Base-by-base conservation (phyloP, 345 rosid species). In the Jatropha curcas region DNA sequence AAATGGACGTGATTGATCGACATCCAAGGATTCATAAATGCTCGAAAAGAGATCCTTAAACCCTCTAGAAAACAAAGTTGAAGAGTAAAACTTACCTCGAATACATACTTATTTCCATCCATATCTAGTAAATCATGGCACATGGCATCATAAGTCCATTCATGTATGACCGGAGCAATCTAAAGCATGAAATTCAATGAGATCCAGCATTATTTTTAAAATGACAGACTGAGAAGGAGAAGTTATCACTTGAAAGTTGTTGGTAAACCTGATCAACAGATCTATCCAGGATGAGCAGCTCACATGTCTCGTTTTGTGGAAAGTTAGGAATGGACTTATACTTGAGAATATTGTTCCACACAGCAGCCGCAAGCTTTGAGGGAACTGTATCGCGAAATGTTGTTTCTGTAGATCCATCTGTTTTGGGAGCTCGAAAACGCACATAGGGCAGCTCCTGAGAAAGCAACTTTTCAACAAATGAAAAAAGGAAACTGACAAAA, bases 61-160 rank as follows among this genome's bases (percentile, higher is more conserved):
- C 65, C 25, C 53, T 27, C 20, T 11, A 31, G 17, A 24, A 50
- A 68, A 65, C 48, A 57, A 41, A 68, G 31, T 55, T 71, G 63
- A 34, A 71, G 39, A 35, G 72, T 50, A 35, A 33, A 25, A 45
- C 46, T 53, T 81, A 88, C 98, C 98, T 94, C 92, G 31, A 88
- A 71, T 37, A 78, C 79, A 74, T 84, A 90, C 78, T 92, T 90
- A 68, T 90, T 94, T 71, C 97, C 97, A 6, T 94, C 97, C 95
- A 92, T 90, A 58, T 89, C 84, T 72, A 92, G 90, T 84, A 94
- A 85, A 79, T 94, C 98, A 52, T 92, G 97, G 90, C 97, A 90
- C 97, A 94, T 92, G 34, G 97, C 97, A 81, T 94, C 98, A 73
- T 94, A 94, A 52, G 98, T 94, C 98, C 97, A 94, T 81, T 94